phyloP scores from a whole-genome alignment of 768 basidiomycete genomes.

The Amyloporia xantha region DNA sequence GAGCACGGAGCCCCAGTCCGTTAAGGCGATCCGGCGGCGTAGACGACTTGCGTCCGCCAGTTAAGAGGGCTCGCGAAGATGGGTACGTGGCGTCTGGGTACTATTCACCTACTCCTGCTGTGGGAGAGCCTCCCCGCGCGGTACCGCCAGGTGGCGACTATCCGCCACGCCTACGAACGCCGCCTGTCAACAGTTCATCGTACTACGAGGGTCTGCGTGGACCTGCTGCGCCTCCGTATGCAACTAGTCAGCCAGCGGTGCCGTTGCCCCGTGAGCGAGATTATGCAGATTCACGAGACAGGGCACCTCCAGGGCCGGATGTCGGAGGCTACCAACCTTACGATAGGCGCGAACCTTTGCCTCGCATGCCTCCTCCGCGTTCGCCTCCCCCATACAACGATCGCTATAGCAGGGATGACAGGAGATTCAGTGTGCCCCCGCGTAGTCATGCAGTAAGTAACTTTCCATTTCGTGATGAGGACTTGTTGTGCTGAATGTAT shows the following conservation, averaged over 20 bases:
- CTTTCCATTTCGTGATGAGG: background rate
- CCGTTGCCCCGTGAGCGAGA: constrained; percentile 12
- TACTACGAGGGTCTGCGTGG: constrained; percentile 18
- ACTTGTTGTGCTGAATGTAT: background rate
- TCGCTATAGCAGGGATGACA: constrained; percentile 17
- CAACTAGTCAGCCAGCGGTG: constrained; percentile 6
- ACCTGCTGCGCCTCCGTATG: constrained; percentile 7
- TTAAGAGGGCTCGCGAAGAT: constrained; percentile 24
- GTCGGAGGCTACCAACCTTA: constrained; percentile 11
- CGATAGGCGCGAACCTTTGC: constrained; percentile 11
- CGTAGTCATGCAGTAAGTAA: background rate
- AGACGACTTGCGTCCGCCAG: constrained; percentile 21
- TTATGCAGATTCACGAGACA: constrained; percentile 10
- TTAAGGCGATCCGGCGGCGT: constrained; percentile 7
- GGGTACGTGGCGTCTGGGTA: constrained; percentile 10
- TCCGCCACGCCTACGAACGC: constrained; percentile 14
- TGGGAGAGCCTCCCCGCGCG: constrained; percentile 2
- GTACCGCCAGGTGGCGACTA: constrained; percentile 7
- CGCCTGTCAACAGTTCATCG: constrained; percentile 6
- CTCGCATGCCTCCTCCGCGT: constrained; percentile 13
- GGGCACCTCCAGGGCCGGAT: constrained; percentile 8
- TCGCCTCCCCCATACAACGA: constrained; percentile 18
- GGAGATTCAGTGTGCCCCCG: constrained; percentile 14
- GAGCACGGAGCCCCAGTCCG: constrained; percentile 24
- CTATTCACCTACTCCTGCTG: constrained; percentile 8